phyloP scores from a whole-genome alignment of 2,329 filamentous ascomycete species.

The Pyrenophora seminiperda region DNA sequence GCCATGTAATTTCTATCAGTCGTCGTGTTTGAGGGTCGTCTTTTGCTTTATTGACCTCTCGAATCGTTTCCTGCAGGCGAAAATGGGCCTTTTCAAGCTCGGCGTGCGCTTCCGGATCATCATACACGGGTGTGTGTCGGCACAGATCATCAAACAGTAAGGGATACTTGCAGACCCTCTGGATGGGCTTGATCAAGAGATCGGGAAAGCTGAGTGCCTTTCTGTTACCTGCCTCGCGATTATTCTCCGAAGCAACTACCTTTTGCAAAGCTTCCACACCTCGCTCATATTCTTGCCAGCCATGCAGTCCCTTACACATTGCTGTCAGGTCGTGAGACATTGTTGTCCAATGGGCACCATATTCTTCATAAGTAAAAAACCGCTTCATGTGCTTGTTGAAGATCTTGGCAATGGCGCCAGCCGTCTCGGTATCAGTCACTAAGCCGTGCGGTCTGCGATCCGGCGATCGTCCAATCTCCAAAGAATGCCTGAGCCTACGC shows the following conservation, averaged over 20 bases:
- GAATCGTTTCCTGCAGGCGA: conserved; percentile 73
- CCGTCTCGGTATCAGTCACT: conserved; percentile 59
- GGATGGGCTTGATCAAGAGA: conserved; percentile 93
- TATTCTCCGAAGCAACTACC: conserved; percentile 72
- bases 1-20: conserved; percentile 79
- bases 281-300: conserved; percentile 80
- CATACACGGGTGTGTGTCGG: conserved; percentile 79
- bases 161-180: conserved; percentile 89
- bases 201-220: conserved; percentile 84
- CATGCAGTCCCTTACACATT: conserved; percentile 68
- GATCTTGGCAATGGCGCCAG: conserved; percentile 59
- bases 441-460: conserved; percentile 47
- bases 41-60: conserved; percentile 83
- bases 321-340: conserved; percentile 78
- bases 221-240: conserved; percentile 64
- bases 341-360: conserved; percentile 85
- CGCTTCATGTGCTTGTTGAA: conserved; percentile 67
- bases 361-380: conserved; percentile 90
- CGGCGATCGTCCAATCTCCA: conserved; percentile 52
- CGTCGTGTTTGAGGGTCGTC: conserved; percentile 72
- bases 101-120: conserved; percentile 82
- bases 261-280: conserved; percentile 84
- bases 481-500: conserved; percentile 51
- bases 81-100: conserved; percentile 76
- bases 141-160: conserved; percentile 83